Evolutionary conservation across 495 filamentous ascomycete species (phyloP).

Genomic region (Cryomyces minteri): DNA sequence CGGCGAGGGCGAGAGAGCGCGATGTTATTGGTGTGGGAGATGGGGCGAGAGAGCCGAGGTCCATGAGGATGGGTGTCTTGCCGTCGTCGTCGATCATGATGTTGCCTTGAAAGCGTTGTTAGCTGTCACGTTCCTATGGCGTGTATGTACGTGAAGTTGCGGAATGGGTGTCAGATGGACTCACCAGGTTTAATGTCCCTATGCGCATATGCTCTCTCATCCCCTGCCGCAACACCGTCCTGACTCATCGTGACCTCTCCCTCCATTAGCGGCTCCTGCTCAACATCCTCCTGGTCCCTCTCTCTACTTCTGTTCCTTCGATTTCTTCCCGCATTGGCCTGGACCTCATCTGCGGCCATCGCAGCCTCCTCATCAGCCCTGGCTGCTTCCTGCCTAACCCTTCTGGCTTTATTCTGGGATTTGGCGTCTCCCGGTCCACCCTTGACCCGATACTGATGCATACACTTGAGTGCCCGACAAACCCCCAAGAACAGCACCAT

Average conservation of each 20-base stretch:
- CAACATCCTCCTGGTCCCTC: constrained; percentile 42
- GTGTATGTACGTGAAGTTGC: not conserved
- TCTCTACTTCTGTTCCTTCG: constrained; percentile 22
- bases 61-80: constrained; percentile 87
- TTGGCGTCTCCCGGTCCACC: constrained; percentile 31
- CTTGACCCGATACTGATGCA: constrained; percentile 72
- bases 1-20: constrained; percentile 72
- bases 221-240: constrained; percentile 51
- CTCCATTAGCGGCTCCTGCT: constrained; percentile 68
- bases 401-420: constrained; percentile 38
- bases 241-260: constrained; percentile 57
- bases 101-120: constrained; percentile 39
- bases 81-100: constrained; percentile 92
- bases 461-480: constrained; percentile 66
- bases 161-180: not conserved
- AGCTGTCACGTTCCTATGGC: not conserved
- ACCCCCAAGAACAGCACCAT: constrained; percentile 88
- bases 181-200: constrained; percentile 92
- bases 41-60: constrained; percentile 78
- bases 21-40: constrained; percentile 87
- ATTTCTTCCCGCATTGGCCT: constrained; percentile 26
- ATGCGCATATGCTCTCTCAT: constrained; percentile 73
- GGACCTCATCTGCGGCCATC: constrained; percentile 35
- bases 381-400: constrained; percentile 37
- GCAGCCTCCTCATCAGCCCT: constrained; percentile 39